Conservation (phyloP, 2,329 filamentous ascomycete species). For the Fusarium floridanum region DNA sequence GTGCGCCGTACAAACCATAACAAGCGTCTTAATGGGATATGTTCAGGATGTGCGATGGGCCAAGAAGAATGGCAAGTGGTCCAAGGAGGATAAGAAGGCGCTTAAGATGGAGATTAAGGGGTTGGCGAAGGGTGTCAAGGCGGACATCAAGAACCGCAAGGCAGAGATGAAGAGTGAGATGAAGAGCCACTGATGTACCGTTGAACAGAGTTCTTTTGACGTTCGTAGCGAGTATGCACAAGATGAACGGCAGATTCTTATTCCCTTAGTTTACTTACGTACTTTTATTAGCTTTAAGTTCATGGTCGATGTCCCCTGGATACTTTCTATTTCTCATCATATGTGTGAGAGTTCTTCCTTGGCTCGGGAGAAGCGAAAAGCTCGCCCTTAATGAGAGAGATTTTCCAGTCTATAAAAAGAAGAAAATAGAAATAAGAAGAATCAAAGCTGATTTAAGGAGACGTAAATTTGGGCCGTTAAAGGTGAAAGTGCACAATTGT, state of each 20-base stretch:
- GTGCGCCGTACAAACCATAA: constrained; percentile 20
- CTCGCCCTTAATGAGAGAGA: no score
- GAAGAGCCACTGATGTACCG: neutral
- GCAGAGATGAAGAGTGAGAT: neutral
- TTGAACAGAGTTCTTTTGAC: neutral
- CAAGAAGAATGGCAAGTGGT: constrained; percentile 30
- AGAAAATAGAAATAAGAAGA: no score
- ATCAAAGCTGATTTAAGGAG: neutral
- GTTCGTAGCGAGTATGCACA: no score
- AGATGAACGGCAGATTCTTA: neutral
- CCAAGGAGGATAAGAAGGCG: constrained; percentile 32
- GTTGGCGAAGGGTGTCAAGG: constrained; percentile 22
- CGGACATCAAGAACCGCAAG: constrained; percentile 10
- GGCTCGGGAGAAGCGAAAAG: neutral
- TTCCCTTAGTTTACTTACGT: neutral
- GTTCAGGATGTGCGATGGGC: constrained; percentile 21
- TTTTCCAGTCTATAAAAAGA: no score
- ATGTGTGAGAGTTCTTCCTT: neutral
- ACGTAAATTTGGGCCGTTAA: neutral
- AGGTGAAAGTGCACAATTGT: neutral
- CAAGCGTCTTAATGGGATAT: constrained; percentile 7
- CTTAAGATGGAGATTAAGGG: constrained; percentile 32
- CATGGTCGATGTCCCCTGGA: neutral
- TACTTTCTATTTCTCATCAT: neutral
- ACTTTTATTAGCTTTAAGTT: neutral